phyloP scores from a whole-genome alignment of 2,329 filamentous ascomycete species.

The Ascochyta pisi region DNA sequence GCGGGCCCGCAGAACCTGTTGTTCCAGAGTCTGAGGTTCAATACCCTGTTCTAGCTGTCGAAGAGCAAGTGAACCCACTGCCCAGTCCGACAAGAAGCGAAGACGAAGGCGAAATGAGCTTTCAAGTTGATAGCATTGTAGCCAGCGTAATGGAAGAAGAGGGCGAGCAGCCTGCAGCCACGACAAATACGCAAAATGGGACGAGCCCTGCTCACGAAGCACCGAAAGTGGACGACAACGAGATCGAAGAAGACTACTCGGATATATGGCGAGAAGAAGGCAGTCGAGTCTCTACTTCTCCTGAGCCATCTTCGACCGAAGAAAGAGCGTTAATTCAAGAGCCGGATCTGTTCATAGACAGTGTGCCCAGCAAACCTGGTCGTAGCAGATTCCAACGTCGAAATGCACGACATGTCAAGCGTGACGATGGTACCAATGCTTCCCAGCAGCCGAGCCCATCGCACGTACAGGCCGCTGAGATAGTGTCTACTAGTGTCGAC shows the following conservation, averaged over 20 bases:
- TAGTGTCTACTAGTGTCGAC: not conserved
- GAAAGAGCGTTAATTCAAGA: constrained; percentile 1
- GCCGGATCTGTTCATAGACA: constrained; percentile 44
- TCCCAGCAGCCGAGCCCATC: constrained; percentile 17
- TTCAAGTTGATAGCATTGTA: constrained; percentile 35
- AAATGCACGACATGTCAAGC: constrained; percentile 47
- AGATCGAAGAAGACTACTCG: constrained; percentile 31
- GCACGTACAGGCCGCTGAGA: constrained; percentile 7
- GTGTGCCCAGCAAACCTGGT: constrained; percentile 39
- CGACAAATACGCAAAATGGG: constrained; percentile 2
- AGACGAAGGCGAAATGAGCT: constrained; percentile 44
- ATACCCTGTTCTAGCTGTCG: constrained; percentile 32
- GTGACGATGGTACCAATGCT: constrained; percentile 48
- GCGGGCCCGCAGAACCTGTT: constrained; percentile 19
- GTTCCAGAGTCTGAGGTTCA: constrained; percentile 27
- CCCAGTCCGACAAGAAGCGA: constrained; percentile 42
- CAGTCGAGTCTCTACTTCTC: constrained; percentile 43
- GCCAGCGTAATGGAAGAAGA: constrained; percentile 17
- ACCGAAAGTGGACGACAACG: not conserved
- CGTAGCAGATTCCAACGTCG: constrained; percentile 54
- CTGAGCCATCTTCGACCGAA: constrained; percentile 14
- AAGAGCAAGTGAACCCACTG: constrained; percentile 29
- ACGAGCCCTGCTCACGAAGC: not conserved
- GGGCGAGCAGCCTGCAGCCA: not conserved
- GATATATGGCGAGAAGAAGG: constrained; percentile 60